Evolutionary conservation across 2,329 filamentous ascomycete genomes (phyloP).

Genomic region (Trichoderma pleuroti): DNA sequence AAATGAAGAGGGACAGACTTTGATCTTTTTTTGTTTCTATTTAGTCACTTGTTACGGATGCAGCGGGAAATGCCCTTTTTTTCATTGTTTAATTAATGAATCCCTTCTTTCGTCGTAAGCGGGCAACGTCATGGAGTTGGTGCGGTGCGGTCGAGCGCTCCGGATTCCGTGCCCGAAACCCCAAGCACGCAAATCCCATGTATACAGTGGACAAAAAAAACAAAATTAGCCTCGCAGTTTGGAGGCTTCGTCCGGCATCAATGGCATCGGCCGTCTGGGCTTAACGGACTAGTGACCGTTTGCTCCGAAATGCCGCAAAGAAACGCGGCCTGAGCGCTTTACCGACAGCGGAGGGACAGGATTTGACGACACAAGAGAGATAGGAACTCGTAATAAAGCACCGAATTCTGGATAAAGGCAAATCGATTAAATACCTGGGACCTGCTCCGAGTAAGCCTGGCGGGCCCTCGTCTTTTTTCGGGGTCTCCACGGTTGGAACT

Average conservation of each 20-base stretch:
- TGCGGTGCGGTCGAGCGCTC: not conserved
- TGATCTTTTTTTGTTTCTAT: not conserved
- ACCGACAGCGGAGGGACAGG: not conserved
- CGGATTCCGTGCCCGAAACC: not conserved
- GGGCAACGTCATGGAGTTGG: not conserved
- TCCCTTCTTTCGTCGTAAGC: not conserved
- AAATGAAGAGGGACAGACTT: not conserved
- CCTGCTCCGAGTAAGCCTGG: not conserved
- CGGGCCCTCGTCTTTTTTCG: not conserved
- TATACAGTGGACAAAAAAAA: not conserved
- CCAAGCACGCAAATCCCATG: not conserved
- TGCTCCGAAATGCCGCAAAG: slow-evolving; percentile 1
- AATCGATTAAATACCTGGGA: not conserved
- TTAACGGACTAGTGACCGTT: not conserved
- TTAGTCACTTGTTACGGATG: not conserved
- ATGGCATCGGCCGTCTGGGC: not conserved
- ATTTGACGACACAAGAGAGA: not conserved
- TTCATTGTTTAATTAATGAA: not conserved
- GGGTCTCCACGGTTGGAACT: not conserved
- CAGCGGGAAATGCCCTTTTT: not conserved
- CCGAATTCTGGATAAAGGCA: not conserved
- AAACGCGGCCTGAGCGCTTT: not conserved
- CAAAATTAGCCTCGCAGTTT: not conserved
- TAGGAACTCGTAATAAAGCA: not conserved
- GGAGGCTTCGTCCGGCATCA: not conserved